Evolutionary conservation across 1,284 basidiomycete species (phyloP).

Genomic region (Hymenochaete sp.): DNA sequence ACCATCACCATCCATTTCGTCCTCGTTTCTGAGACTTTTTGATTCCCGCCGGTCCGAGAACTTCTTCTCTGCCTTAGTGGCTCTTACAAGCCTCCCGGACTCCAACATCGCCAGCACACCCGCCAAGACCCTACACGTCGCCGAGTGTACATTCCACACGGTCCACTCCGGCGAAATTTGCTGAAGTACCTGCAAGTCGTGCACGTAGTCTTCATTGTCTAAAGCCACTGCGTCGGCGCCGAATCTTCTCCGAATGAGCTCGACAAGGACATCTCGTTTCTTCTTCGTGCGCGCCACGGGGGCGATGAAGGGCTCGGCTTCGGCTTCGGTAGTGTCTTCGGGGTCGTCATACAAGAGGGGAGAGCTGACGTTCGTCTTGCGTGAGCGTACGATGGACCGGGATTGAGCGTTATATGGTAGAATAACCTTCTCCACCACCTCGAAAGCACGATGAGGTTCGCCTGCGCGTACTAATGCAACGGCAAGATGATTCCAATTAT

Average conservation of each 20-base stretch:
- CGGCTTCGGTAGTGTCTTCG: constrained; percentile 18
- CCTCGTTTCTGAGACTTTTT: constrained; percentile 4
- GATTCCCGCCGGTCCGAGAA: constrained; percentile 10
- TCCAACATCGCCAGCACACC: constrained; percentile 38
- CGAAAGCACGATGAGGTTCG: constrained; percentile 74
- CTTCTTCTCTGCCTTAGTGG: constrained; percentile 26
- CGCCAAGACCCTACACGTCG: constrained; percentile 39
- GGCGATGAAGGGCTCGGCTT: constrained; percentile 8
- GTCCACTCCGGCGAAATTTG: constrained; percentile 57
- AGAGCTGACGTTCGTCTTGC: constrained; percentile 34
- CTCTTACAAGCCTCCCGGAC: constrained; percentile 41
- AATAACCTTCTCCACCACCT: constrained; percentile 74
- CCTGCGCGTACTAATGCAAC: constrained; percentile 73
- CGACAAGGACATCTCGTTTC: not conserved
- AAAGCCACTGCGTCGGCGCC: constrained; percentile 1
- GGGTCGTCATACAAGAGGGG: constrained; percentile 41
- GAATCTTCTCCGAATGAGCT: not conserved
- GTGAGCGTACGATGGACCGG: constrained; percentile 21
- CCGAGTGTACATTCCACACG: constrained; percentile 53
- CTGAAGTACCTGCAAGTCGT: constrained; percentile 52
- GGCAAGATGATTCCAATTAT: constrained; percentile 89
- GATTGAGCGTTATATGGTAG: constrained; percentile 47
- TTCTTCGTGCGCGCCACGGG: not conserved
- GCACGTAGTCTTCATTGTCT: constrained; percentile 33
- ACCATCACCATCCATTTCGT: constrained; percentile 24